Evolutionary conservation across 164 flowering plant species (phyloP).

Genomic region (Tetrastigma voinierianum): DNA sequence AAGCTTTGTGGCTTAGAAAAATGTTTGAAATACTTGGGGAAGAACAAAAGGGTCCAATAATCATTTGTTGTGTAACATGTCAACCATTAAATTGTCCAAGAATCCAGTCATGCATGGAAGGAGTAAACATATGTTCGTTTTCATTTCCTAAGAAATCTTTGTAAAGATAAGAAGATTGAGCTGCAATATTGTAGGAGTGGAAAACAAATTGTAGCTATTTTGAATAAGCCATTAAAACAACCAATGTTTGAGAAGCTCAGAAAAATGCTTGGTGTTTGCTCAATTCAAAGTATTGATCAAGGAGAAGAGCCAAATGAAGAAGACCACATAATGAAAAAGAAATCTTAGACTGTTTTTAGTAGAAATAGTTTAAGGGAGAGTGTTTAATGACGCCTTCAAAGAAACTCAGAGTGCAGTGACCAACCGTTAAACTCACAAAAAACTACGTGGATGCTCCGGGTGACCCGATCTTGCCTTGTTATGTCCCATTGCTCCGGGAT

Average conservation of each 20-base stretch:
- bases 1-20: neutral
- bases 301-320: no score
- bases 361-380: no score
- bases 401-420: no score
- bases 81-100: neutral
- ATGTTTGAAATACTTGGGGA: neutral
- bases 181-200: neutral
- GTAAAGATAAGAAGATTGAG: neutral
- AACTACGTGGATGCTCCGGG: no score
- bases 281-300: no score
- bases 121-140: neutral
- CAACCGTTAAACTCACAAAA: no score
- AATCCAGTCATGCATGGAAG: constrained; percentile 1
- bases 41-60: neutral
- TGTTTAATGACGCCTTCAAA: no score
- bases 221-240: neutral
- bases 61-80: neutral
- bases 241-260: neutral
- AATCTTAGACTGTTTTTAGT: no score
- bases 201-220: neutral
- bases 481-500: no score
- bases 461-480: no score
- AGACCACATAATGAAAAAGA: no score
- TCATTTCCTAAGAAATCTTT: neutral
- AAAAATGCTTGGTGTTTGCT: neutral